Base-by-base conservation (phyloP, 2,329 filamentous ascomycete species). In the Apiospora malaysiana region DNA sequence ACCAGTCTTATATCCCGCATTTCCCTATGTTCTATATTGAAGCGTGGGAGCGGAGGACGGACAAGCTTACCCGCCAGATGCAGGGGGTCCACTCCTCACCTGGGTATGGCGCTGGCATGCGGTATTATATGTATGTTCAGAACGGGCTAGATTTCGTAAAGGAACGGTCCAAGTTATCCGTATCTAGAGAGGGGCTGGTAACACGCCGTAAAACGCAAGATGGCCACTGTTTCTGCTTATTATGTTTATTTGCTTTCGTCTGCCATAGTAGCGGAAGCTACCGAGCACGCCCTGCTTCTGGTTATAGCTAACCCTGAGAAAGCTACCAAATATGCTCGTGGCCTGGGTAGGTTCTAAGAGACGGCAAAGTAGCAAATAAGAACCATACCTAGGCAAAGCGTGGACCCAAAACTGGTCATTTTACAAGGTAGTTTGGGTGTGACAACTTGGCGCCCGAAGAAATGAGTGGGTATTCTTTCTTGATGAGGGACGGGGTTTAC, bases 1-100 rank as follows among this genome's bases (percentile, higher is more conserved):
- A 14, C 49, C 49, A 40, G 32, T 40, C 27, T 63, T 40, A 63
- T 40, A n/a, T 63, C 56, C 56, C 32, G 56, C 56, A 63, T 63
- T 63, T n/a, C 21, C 56, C 32, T 32, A 32, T n/a, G n/a, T n/a
- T n/a, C 32, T n/a, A 63, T 40, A 32, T 40, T 63, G 56, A 25
- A 21, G 27, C 40, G 56, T 63, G 56, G 32, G 32, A 63, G 56
- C 56, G 27, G 32, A 32, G 37, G 56, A 40, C 56, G 27, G 56
- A 37, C 56, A 63, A 18, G 21, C 32, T 40, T 63, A 40, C 27
- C 56, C 56, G 56, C 37, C 8, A 63, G 21, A 63, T 18, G 18
- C 7, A 63, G 18, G 32, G 32, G 56, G 21, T 40, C 56, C 32
- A 40, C 56, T 40, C 56, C 32, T 63, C 10, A 40, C 56, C 51